A percentile compares a stretch with the other conserved stretches of the same genome.
These are phyloP conservation scores for Fistulifera solaris DNA, from an alignment of 108 stramenopile genomes.

Conservation along the genomic window DNA sequence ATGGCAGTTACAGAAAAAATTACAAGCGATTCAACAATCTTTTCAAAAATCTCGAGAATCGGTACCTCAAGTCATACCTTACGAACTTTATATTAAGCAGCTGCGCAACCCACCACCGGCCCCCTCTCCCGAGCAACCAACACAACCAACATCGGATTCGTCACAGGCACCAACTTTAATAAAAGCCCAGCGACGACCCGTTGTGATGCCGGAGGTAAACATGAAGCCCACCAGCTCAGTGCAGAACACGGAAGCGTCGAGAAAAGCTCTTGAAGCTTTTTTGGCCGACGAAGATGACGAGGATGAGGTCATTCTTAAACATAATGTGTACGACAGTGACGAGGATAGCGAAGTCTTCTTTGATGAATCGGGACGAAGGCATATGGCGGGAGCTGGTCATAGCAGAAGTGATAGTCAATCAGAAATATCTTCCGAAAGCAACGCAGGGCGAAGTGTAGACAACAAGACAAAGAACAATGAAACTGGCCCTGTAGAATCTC, in stretches of 20 bases:
- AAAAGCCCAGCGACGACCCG: no score
- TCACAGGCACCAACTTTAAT: no score
- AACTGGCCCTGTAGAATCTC: slow-evolving; percentile 3
- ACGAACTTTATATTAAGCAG: no score
- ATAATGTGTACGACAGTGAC: slow-evolving; percentile 5
- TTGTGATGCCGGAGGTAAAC: no score
- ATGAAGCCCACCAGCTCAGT: no score
- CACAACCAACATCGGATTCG: no score
- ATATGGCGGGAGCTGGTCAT: background rate
- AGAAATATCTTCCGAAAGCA: background rate
- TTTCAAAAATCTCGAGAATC: background rate
- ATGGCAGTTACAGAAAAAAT: slow-evolving; percentile 14
- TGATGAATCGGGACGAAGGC: background rate
- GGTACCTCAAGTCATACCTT: no score
- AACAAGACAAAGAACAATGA: background rate
- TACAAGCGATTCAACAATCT: slow-evolving; percentile 9
- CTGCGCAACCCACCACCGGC: no score
- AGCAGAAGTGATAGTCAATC: background rate
- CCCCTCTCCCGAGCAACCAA: no score
- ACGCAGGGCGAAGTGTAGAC: no score
- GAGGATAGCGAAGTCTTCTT: background rate
- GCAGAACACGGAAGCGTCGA: no score
- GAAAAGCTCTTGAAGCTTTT: slow-evolving; percentile 32
- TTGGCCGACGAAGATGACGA: slow-evolving; percentile 26
- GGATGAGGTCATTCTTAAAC: background rate